Conservation (phyloP, 495 filamentous ascomycete genomes). For the Trichoderma asperelloides region DNA sequence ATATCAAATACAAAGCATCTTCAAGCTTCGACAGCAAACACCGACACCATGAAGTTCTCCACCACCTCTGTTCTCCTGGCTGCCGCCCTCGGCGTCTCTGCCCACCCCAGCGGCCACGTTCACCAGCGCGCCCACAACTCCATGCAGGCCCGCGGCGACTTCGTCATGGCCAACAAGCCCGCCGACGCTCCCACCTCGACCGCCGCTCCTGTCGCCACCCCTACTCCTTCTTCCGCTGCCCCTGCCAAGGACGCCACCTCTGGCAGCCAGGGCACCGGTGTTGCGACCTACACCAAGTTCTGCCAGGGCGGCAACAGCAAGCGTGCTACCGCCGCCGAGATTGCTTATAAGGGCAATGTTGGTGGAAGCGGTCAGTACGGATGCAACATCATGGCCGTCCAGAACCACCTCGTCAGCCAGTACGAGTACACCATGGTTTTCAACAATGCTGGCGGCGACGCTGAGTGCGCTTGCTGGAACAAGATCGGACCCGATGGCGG, state of each 20-base stretch:
- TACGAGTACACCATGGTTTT: slow-evolving; percentile 31
- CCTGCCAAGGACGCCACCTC: not conserved
- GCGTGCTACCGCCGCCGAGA: slow-evolving; percentile 27
- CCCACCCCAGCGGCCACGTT: slow-evolving; percentile 9
- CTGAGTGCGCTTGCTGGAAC: slow-evolving; percentile 27
- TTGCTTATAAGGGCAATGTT: slow-evolving; percentile 28
- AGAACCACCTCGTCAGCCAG: slow-evolving; percentile 24
- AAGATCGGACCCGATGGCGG: slow-evolving; percentile 27
- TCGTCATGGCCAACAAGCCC: slow-evolving; percentile 9
- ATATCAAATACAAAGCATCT: not conserved
- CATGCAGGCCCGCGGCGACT: not conserved
- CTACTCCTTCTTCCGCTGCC: not conserved
- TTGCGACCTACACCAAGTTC: slow-evolving; percentile 12
- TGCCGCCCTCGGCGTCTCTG: slow-evolving; percentile 9
- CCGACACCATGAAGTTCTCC: slow-evolving; percentile 9
- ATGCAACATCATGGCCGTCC: slow-evolving; percentile 30
- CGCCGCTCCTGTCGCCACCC: not conserved
- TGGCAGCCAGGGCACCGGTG: not conserved
- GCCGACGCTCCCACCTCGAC: not conserved
- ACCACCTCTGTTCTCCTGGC: slow-evolving; percentile 4
- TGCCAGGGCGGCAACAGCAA: slow-evolving; percentile 20
- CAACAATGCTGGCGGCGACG: slow-evolving; percentile 20
- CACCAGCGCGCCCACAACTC: slow-evolving; percentile 1
- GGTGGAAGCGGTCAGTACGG: slow-evolving; percentile 22
- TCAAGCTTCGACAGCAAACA: not conserved